Evolutionary conservation across 768 basidiomycete species (phyloP).

Genomic region (Tremella fuciformis): DNA sequence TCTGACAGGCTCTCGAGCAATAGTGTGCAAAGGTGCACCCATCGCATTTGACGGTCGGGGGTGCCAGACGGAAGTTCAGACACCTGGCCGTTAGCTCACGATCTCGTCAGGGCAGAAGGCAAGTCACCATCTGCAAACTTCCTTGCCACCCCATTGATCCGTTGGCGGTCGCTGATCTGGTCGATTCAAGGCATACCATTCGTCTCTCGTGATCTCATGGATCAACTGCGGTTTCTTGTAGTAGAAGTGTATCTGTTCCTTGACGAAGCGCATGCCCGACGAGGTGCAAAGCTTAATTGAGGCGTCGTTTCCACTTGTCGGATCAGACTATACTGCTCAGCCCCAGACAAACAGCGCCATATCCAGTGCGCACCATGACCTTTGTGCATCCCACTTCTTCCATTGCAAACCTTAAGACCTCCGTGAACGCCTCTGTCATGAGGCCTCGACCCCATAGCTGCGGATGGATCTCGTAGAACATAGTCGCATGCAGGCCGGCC

Average conservation of each 20-base stretch:
- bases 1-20: conserved; percentile 46
- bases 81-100: conserved; percentile 29
- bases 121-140: conserved; percentile 47
- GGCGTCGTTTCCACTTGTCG: conserved; percentile 35
- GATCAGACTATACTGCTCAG: conserved; percentile 28
- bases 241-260: conserved; percentile 16
- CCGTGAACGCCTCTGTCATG: conserved; percentile 43
- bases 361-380: conserved; percentile 25
- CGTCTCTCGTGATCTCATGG: conserved; percentile 34
- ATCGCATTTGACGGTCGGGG: conserved; percentile 21
- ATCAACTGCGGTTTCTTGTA: conserved; percentile 38
- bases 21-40: conserved; percentile 44
- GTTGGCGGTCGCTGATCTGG: conserved; percentile 4
- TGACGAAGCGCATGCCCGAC: conserved; percentile 29
- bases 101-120: conserved; percentile 7
- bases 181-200: conserved; percentile 35
- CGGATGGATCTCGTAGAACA: conserved; percentile 50
- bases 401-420: conserved; percentile 44
- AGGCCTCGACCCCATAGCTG: conserved; percentile 47
- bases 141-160: conserved; percentile 36
- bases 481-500: conserved; percentile 19
- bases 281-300: conserved; percentile 35
- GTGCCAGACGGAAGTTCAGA: conserved; percentile 27
- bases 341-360: not conserved
- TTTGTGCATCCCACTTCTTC: conserved; percentile 40